phyloP scores from a whole-genome alignment of 169 alveolate genomes.

The Plasmodium falciparum region DNA sequence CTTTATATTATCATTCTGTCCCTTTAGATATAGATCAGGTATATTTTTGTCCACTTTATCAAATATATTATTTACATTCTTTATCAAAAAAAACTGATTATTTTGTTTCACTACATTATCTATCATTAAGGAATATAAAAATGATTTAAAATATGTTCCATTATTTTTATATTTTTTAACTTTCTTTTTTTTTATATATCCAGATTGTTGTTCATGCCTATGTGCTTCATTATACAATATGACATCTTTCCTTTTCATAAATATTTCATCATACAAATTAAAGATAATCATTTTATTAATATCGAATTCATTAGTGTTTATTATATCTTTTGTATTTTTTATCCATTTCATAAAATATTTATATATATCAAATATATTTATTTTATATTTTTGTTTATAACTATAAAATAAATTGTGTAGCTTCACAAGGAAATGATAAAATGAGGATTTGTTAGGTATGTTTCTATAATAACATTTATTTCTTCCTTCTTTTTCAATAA shows the following conservation, averaged over 20 bases:
- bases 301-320: neutral
- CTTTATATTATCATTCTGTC: too few relatives aligned
- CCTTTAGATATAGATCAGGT: neutral
- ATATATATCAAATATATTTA: conserved; percentile 7
- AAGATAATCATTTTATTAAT: conserved; percentile 16
- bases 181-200: neutral
- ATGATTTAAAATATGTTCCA: neutral
- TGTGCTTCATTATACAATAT: neutral
- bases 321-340: conserved; percentile 15
- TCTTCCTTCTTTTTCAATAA: neutral
- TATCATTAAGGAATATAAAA: conserved; percentile 27
- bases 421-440: too few relatives aligned
- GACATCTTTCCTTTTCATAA: neutral
- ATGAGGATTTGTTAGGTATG: too few relatives aligned
- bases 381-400: too few relatives aligned
- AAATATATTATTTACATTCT: conserved; percentile 12
- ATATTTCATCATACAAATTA: conserved; percentile 21
- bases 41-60: neutral
- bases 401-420: too few relatives aligned
- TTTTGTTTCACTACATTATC: conserved; percentile 34
- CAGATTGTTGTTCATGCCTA: neutral
- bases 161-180: conserved; percentile 1
- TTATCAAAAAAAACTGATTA: conserved; percentile 40
- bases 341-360: neutral
- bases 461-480: neutral